Conservation (phyloP, 2,329 filamentous ascomycete species). For the Ceratocystis albifundus region DNA sequence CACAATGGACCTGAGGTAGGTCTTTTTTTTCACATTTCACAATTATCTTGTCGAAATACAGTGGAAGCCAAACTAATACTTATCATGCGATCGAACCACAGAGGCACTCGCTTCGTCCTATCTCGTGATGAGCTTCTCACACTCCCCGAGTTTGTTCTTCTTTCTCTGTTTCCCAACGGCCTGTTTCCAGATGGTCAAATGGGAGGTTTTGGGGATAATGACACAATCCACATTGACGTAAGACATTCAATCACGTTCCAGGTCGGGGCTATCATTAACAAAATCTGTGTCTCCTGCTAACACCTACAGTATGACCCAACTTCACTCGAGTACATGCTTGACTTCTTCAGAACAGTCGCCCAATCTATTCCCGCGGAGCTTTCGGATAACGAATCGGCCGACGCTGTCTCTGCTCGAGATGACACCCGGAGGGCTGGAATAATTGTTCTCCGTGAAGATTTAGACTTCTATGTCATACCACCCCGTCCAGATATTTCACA, state of each 20-base stretch:
- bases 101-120: conserved; percentile 84
- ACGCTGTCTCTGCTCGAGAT: conserved; percentile 56
- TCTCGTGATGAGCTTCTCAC: conserved; percentile 92
- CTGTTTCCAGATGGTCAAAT: conserved; percentile 93
- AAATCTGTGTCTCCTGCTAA: not conserved
- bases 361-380: conserved; percentile 64
- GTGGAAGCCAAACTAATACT: no score
- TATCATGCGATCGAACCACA: conserved; percentile 31
- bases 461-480: conserved; percentile 96
- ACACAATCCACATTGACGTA: conserved; percentile 96
- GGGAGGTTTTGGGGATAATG: conserved; percentile 82
- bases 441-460: conserved; percentile 88
- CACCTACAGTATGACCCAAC: conserved; percentile 73
- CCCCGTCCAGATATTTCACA: conserved; percentile 74
- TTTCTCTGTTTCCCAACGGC: conserved; percentile 98
- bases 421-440: conserved; percentile 91
- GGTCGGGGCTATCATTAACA: not conserved
- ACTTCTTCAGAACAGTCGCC: conserved; percentile 92
- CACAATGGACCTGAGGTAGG: conserved; percentile 90
- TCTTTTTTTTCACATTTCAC: conserved; percentile 34
- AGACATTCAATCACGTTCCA: conserved; percentile 35
- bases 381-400: conserved; percentile 40
- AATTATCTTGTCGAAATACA: not conserved
- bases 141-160: conserved; percentile 87
- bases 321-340: conserved; percentile 96